Evolutionary conservation across 148 eudicot species (phyloP).

Genomic region (Chenopodium formosanum): DNA sequence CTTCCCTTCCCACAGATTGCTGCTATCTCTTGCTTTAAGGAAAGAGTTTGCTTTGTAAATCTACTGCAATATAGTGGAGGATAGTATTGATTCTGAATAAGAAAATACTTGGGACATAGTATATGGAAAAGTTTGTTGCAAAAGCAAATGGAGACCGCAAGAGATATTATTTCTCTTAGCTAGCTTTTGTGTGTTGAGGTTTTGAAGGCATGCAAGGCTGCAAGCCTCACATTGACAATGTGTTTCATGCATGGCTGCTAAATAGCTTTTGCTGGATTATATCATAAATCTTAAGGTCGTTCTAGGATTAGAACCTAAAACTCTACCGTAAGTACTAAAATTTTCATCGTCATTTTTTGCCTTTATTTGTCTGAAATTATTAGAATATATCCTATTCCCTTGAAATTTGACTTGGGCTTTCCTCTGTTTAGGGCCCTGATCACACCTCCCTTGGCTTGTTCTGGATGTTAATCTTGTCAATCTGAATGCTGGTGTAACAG

Average conservation of each 20-base stretch:
- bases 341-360: background rate
- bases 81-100: background rate
- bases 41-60: background rate
- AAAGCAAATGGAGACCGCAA: background rate
- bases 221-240: background rate
- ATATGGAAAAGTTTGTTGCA: background rate
- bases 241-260: background rate
- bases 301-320: background rate
- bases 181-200: background rate
- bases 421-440: slow-evolving; percentile 61
- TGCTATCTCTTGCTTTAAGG: background rate
- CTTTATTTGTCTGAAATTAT: slow-evolving; percentile 8
- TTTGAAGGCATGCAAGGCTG: background rate
- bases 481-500: slow-evolving; percentile 27
- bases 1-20: background rate
- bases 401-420: slow-evolving; percentile 34
- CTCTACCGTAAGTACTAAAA: background rate
- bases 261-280: background rate
- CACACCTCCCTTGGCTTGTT: slow-evolving; percentile 44
- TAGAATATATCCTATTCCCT: background rate
- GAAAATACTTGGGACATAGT: background rate
- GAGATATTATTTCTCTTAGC: background rate
- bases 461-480: slow-evolving; percentile 38
- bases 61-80: background rate
- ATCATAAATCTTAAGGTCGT: background rate